Conservation (phyloP, 306 rosid species). For the Castanea crenata region DNA sequence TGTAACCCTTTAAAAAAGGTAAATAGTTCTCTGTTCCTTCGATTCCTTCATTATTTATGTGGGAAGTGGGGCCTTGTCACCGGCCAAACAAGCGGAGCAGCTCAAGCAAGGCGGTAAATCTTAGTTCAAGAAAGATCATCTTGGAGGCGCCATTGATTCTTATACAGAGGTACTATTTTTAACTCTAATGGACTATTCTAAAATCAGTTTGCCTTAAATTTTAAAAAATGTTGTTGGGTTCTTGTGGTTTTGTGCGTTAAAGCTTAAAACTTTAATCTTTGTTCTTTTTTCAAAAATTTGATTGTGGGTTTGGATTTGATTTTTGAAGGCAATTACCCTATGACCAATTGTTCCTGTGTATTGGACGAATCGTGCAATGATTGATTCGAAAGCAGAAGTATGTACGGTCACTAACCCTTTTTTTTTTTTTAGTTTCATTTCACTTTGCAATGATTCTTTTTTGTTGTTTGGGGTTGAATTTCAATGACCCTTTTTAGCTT, state of each 20-base stretch:
- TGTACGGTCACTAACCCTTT: slow-evolving; percentile 29
- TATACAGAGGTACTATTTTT: slow-evolving; percentile 68
- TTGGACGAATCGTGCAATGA: slow-evolving; percentile 86
- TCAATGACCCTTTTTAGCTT: neutral
- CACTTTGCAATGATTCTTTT: neutral
- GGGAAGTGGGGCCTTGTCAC: slow-evolving; percentile 49
- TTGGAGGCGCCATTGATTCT: slow-evolving; percentile 85
- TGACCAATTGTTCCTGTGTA: slow-evolving; percentile 78
- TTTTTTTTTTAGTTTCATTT: too few species aligned
- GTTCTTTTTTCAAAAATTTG: neutral
- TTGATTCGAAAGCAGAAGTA: slow-evolving; percentile 87
- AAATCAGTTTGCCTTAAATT: neutral
- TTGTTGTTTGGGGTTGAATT: neutral
- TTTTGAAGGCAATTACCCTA: slow-evolving; percentile 64
- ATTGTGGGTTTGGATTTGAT: neutral
- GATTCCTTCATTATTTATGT: too few species aligned
- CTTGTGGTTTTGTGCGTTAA: too few species aligned
- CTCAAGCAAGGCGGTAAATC: slow-evolving; percentile 63
- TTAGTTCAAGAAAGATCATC: slow-evolving; percentile 68
- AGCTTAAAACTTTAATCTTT: too few species aligned
- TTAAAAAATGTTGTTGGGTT: too few species aligned
- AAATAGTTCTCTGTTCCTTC: too few species aligned
- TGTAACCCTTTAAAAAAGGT: too few species aligned
- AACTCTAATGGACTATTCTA: too few species aligned
- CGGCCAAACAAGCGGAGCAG: slow-evolving; percentile 58